Evolutionary conservation across 2,329 filamentous ascomycete species (phyloP).

Genomic region (Pyricularia grisea): DNA sequence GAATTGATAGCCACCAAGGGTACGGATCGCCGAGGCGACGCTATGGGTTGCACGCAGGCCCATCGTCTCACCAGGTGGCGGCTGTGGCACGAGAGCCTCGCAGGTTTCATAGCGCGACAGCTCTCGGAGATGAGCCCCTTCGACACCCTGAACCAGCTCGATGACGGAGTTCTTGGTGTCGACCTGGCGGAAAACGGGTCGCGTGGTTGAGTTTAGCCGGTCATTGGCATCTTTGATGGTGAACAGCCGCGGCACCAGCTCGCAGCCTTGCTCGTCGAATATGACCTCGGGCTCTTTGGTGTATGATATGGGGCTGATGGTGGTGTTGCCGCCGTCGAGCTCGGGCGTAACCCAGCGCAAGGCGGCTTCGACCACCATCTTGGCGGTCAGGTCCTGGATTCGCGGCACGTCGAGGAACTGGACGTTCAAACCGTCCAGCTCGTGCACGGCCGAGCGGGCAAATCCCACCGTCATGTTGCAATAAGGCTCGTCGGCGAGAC

Average conservation of each 20-base stretch:
- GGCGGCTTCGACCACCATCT: neutral
- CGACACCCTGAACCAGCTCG: neutral
- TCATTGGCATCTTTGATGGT: slow-evolving; percentile 7
- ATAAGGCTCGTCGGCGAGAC: slow-evolving; percentile 10
- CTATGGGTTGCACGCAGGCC: neutral
- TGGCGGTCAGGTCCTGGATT: neutral
- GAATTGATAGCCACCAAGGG: neutral
- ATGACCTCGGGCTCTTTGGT: slow-evolving; percentile 17
- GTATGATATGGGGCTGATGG: slow-evolving; percentile 12
- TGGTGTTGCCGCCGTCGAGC: neutral
- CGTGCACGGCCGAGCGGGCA: neutral
- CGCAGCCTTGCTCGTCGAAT: slow-evolving; percentile 5
- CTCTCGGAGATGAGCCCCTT: neutral
- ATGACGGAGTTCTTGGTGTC: neutral
- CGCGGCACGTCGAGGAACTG: neutral
- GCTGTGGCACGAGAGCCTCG: neutral
- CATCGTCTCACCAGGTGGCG: neutral
- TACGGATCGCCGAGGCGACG: neutral
- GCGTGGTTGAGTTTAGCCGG: slow-evolving; percentile 10
- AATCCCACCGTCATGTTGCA: slow-evolving; percentile 14
- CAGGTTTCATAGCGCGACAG: neutral
- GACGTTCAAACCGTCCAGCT: neutral
- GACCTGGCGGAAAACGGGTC: neutral
- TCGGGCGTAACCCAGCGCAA: neutral
- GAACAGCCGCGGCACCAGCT: neutral